phyloP scores from a whole-genome alignment of 2,329 filamentous ascomycete genomes.

The Fusarium sp. region DNA sequence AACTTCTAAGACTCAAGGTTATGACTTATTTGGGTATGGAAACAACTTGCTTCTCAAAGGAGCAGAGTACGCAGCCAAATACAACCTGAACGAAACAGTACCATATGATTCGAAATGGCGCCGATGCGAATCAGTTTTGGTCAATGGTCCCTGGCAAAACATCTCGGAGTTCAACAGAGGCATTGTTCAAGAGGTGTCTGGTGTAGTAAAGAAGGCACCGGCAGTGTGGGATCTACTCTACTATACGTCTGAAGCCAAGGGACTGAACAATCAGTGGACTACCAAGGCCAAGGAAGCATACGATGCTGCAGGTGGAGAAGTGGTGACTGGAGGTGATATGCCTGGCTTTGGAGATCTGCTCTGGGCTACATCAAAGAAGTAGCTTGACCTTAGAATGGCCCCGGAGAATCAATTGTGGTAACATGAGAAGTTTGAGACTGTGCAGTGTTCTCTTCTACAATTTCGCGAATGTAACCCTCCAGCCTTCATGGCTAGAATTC shows the following conservation, averaged over 20 bases:
- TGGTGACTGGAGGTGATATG: neutral
- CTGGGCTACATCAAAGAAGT: neutral
- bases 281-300: neutral
- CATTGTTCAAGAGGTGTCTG: neutral
- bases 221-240: neutral
- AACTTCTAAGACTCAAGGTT: neutral
- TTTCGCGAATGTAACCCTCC: no score
- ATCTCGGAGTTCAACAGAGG: neutral
- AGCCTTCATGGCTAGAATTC: no score
- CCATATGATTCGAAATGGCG: neutral
- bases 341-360: neutral
- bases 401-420: no score
- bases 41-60: neutral
- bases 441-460: neutral
- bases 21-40: neutral
- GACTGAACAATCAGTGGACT: neutral
- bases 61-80: neutral
- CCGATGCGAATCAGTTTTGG: neutral
- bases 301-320: neutral
- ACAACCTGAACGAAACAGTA: neutral
- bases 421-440: no score
- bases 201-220: neutral
- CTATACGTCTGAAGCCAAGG: neutral
- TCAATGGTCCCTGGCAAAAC: neutral
- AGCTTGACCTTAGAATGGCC: neutral